These are phyloP conservation scores for Diutina neorugosa DNA, from an alignment of 1,139 yeast genomes.

Conservation along the genomic window DNA sequence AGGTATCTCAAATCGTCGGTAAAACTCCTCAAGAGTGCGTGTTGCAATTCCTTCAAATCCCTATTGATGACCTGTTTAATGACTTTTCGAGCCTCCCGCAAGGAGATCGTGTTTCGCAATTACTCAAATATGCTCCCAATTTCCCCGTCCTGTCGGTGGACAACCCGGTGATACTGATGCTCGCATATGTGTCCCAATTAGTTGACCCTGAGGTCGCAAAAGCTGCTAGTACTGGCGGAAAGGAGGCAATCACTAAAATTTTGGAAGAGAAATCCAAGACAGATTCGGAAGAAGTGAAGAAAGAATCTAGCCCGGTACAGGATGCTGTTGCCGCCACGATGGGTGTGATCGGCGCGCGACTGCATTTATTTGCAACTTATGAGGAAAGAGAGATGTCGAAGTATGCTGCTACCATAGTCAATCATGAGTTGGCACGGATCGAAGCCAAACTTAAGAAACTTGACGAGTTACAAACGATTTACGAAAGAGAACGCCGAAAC, in stretches of 20 bases:
- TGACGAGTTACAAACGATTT: constrained; percentile 59
- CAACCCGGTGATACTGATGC: constrained; percentile 85
- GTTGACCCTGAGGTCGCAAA: constrained; percentile 83
- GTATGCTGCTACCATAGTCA: constrained; percentile 46
- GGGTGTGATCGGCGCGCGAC: constrained; percentile 67
- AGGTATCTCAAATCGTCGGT: constrained; percentile 48
- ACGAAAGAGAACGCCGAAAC: constrained; percentile 67
- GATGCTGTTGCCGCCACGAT: constrained; percentile 44
- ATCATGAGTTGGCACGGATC: constrained; percentile 61
- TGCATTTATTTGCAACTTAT: constrained; percentile 70
- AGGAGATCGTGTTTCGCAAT: constrained; percentile 23
- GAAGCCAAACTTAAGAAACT: constrained; percentile 67
- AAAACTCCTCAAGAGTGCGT: constrained; percentile 77
- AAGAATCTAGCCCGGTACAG: neutral
- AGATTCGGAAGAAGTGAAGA: constrained; percentile 3
- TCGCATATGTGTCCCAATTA: constrained; percentile 74
- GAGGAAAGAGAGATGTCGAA: constrained; percentile 73
- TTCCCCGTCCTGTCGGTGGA: constrained; percentile 78
- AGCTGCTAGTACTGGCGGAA: constrained; percentile 65
- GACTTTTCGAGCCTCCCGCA: constrained; percentile 26
- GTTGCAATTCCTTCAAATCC: constrained; percentile 64
- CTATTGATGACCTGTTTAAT: constrained; percentile 64
- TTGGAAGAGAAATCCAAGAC: constrained; percentile 34
- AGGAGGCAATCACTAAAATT: constrained; percentile 22
- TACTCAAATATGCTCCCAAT: constrained; percentile 74